Conservation (phyloP, 1,284 basidiomycete species). For the Golubevia pallescens region DNA sequence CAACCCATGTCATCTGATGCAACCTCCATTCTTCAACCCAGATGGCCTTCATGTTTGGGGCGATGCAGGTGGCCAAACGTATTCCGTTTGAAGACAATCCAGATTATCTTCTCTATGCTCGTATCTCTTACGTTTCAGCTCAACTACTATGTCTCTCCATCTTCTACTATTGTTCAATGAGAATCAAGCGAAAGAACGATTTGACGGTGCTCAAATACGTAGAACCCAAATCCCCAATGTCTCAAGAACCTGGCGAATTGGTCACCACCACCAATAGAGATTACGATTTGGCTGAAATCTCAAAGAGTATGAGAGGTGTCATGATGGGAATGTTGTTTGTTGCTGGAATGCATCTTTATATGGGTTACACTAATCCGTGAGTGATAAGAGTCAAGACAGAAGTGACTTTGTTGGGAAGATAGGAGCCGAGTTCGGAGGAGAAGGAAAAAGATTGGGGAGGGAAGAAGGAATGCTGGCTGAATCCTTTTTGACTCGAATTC, state of each 20-base stretch:
- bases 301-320: constrained; percentile 76
- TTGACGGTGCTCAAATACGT: constrained; percentile 90
- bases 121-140: constrained; percentile 79
- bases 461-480: background rate
- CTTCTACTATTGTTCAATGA: constrained; percentile 80
- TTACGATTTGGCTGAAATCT: constrained; percentile 86
- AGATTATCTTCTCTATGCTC: constrained; percentile 79
- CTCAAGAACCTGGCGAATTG: constrained; percentile 76
- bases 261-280: constrained; percentile 91
- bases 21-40: too few species aligned
- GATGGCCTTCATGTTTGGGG: too few species aligned
- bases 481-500: background rate
- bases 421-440: background rate
- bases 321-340: constrained; percentile 65
- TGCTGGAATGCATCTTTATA: constrained; percentile 61
- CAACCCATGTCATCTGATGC: too few species aligned
- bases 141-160: constrained; percentile 75
- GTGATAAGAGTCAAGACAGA: background rate
- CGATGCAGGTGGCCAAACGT: constrained; percentile 78
- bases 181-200: constrained; percentile 90
- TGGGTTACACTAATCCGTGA: constrained; percentile 61
- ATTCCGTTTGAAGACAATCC: constrained; percentile 87
- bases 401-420: background rate
- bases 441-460: background rate
- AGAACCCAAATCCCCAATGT: constrained; percentile 68